These are phyloP conservation scores for Candida neerlandica DNA, from an alignment of 1,139 yeast genomes.

Conservation along the genomic window DNA sequence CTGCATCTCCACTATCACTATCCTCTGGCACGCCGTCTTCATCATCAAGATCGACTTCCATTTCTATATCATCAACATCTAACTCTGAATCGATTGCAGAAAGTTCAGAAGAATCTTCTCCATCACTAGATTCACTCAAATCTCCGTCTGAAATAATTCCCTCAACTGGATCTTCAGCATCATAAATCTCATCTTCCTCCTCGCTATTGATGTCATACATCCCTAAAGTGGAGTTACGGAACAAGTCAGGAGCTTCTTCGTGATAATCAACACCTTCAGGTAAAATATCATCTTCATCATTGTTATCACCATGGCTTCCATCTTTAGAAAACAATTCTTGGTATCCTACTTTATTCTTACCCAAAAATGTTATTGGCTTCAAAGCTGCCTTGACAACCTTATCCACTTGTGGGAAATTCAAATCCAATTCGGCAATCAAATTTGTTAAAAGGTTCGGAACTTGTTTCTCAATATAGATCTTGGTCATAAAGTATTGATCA, in stretches of 20 bases:
- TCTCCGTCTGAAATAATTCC: constrained; percentile 39
- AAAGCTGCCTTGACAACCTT: constrained; percentile 59
- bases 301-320: constrained; percentile 26
- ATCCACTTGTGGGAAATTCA: constrained; percentile 69
- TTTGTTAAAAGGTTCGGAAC: constrained; percentile 60
- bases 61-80: constrained; percentile 26
- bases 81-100: constrained; percentile 29
- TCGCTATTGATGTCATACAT: constrained; percentile 86
- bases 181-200: constrained; percentile 31
- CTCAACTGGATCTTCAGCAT: constrained; percentile 32
- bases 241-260: constrained; percentile 82
- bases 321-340: constrained; percentile 57
- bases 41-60: constrained; percentile 17
- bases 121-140: constrained; percentile 17
- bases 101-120: constrained; percentile 26
- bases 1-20: constrained; percentile 17
- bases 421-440: constrained; percentile 64
- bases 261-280: constrained; percentile 60
- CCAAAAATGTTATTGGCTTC: constrained; percentile 63
- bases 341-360: constrained; percentile 60
- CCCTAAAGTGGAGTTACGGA: constrained; percentile 86
- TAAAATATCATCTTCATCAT: constrained; percentile 62
- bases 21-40: constrained; percentile 17
- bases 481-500: constrained; percentile 64
- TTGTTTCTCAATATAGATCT: constrained; percentile 66